A percentile compares a stretch with the other conserved stretches of the same genome.
phyloP scores from a whole-genome alignment of 2,329 filamentous ascomycete genomes.

The Aaosphaeria pasadenensis region DNA sequence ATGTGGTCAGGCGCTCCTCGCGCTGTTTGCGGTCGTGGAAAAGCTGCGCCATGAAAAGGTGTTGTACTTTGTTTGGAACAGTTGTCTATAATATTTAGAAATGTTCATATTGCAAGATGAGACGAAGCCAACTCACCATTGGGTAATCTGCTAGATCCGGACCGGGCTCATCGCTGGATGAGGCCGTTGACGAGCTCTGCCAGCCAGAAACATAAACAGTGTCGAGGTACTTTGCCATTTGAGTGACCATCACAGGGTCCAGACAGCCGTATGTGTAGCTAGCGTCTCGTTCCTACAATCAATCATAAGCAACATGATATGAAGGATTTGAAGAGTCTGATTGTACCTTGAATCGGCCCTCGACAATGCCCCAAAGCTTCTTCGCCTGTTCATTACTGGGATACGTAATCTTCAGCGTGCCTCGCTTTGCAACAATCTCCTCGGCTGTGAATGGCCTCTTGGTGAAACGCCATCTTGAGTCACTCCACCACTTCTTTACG shows the following conservation, averaged over 20 bases:
- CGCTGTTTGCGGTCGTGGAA: constrained; percentile 99
- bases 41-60: constrained; percentile 96
- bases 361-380: constrained; percentile 91
- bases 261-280: constrained; percentile 97
- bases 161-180: constrained; percentile 89
- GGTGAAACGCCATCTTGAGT: constrained; percentile 88
- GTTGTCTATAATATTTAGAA: constrained; percentile 65
- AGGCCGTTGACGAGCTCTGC: constrained; percentile 97
- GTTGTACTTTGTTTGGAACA: constrained; percentile 95
- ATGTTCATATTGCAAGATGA: background rate
- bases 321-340: background rate
- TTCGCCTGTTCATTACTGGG: constrained; percentile 85
- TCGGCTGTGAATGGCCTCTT: constrained; percentile 92
- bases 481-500: constrained; percentile 92
- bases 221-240: constrained; percentile 98
- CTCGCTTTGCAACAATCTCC: constrained; percentile 94
- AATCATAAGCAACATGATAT: constrained; percentile 9
- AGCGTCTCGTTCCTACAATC: constrained; percentile 68
- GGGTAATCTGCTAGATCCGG: constrained; percentile 98
- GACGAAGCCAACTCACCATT: constrained; percentile 31
- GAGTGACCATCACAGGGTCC: constrained; percentile 96
- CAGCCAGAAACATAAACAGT: constrained; percentile 98
- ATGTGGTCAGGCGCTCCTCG: constrained; percentile 80
- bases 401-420: constrained; percentile 86
- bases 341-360: constrained; percentile 76